phyloP scores from a whole-genome alignment of 345 rosid genomes.

The Heritiera fomes region DNA sequence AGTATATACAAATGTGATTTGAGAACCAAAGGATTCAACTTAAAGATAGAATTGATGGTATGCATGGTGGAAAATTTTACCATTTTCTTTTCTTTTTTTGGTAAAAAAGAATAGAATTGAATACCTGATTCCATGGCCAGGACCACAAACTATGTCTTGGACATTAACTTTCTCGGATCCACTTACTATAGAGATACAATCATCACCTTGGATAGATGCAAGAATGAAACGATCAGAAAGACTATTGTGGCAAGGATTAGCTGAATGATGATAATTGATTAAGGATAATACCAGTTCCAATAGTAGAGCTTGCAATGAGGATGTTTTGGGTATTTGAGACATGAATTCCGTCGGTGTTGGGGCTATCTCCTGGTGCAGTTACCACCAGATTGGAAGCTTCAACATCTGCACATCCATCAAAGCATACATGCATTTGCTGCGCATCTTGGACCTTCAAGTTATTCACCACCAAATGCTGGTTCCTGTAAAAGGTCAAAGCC shows the following conservation, averaged over 20 bases:
- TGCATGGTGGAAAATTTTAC: too few relatives aligned
- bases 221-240: background rate
- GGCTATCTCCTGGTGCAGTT: constrained; percentile 59
- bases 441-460: constrained; percentile 57
- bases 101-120: background rate
- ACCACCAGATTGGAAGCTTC: constrained; percentile 47
- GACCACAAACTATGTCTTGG: constrained; percentile 52
- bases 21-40: too few relatives aligned
- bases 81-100: too few relatives aligned
- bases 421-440: constrained; percentile 65
- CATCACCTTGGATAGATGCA: constrained; percentile 56
- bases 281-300: constrained; percentile 58
- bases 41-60: too few relatives aligned
- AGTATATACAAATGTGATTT: too few relatives aligned
- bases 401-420: constrained; percentile 51
- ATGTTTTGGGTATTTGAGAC: constrained; percentile 62
- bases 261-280: too few relatives aligned
- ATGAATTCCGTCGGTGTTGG: constrained; percentile 91
- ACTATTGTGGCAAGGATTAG: background rate
- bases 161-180: constrained; percentile 53
- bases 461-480: constrained; percentile 45
- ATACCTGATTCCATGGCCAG: constrained; percentile 74
- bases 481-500: constrained; percentile 68
- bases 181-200: constrained; percentile 63
- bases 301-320: constrained; percentile 35